Conservation (phyloP, 345 rosid genomes). For the Physaria fendleri region DNA sequence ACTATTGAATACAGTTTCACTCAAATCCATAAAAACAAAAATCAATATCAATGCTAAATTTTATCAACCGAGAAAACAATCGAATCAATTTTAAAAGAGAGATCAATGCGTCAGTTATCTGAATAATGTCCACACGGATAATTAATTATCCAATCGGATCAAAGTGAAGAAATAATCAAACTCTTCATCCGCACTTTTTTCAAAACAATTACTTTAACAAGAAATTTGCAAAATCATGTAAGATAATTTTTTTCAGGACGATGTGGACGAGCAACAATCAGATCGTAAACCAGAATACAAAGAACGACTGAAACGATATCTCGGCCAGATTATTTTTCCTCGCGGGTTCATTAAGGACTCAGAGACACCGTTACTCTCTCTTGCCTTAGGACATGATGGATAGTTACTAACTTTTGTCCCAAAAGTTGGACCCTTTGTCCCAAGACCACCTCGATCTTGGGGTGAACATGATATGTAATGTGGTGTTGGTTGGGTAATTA, state of each 20-base stretch:
- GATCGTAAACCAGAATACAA: slow-evolving; percentile 8
- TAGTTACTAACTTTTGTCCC: slow-evolving; percentile 90
- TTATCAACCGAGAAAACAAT: too few relatives aligned
- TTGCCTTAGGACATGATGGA: slow-evolving; percentile 79
- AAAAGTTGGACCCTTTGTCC: slow-evolving; percentile 68
- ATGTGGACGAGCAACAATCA: slow-evolving; percentile 34
- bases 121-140: slow-evolving; percentile 14
- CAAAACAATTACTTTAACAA: too few relatives aligned
- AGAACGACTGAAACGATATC: slow-evolving; percentile 37
- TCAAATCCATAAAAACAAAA: too few relatives aligned
- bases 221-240: background rate
- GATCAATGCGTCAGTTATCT: slow-evolving; percentile 17
- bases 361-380: slow-evolving; percentile 34
- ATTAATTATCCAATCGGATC: slow-evolving; percentile 16
- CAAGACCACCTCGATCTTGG: too few relatives aligned
- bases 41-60: too few relatives aligned
- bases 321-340: slow-evolving; percentile 26
- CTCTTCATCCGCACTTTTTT: slow-evolving; percentile 12
- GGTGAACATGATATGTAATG: too few relatives aligned
- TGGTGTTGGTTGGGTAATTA: too few relatives aligned
- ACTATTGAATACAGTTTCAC: too few relatives aligned
- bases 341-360: slow-evolving; percentile 24
- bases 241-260: too few relatives aligned
- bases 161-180: slow-evolving; percentile 28
- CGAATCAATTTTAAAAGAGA: background rate